Percentiles rank a stretch among this genome's conserved stretches.
These are phyloP conservation scores for Prunus mongolica DNA, from an alignment of 306 rosid genomes.

Conservation along the genomic window DNA sequence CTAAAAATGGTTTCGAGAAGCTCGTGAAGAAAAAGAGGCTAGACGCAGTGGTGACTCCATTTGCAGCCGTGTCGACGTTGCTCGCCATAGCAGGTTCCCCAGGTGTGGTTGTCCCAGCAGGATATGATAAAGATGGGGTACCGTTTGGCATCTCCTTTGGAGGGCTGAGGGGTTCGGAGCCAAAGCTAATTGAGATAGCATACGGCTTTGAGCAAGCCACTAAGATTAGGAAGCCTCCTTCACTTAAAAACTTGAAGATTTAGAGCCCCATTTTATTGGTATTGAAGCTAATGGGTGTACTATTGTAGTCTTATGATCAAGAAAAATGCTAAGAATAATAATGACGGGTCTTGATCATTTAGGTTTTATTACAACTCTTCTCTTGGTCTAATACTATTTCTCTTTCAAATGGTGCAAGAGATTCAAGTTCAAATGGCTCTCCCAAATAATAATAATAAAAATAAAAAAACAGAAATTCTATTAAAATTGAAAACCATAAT, in stretches of 20 bases:
- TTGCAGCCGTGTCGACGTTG: background rate
- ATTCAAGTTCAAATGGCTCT: too few relatives aligned
- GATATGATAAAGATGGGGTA: constrained; percentile 12
- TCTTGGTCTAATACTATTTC: too few relatives aligned
- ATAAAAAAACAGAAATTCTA: too few relatives aligned
- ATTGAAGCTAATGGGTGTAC: too few relatives aligned
- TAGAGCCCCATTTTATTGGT: background rate
- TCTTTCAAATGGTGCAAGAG: too few relatives aligned
- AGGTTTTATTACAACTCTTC: too few relatives aligned
- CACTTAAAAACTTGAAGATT: background rate
- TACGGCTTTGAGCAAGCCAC: constrained; percentile 37
- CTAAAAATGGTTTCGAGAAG: constrained; percentile 18
- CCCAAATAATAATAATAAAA: too few relatives aligned
- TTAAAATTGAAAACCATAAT: too few relatives aligned
- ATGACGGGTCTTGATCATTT: too few relatives aligned
- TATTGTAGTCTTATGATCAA: too few relatives aligned
- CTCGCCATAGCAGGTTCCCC: constrained; percentile 34
- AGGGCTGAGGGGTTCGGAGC: constrained; percentile 29
- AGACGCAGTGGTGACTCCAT: constrained; percentile 39
- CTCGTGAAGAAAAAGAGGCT: constrained; percentile 33
- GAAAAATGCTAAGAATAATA: too few relatives aligned
- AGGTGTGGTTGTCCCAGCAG: constrained; percentile 30
- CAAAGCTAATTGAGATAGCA: constrained; percentile 31
- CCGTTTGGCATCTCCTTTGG: constrained; percentile 39
- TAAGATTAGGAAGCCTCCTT: constrained; percentile 30